Evolutionary conservation across 306 rosid genomes (phyloP), one percentile per base, ranked within the genome.

Genomic region (Rubus parviflorus): DNA sequence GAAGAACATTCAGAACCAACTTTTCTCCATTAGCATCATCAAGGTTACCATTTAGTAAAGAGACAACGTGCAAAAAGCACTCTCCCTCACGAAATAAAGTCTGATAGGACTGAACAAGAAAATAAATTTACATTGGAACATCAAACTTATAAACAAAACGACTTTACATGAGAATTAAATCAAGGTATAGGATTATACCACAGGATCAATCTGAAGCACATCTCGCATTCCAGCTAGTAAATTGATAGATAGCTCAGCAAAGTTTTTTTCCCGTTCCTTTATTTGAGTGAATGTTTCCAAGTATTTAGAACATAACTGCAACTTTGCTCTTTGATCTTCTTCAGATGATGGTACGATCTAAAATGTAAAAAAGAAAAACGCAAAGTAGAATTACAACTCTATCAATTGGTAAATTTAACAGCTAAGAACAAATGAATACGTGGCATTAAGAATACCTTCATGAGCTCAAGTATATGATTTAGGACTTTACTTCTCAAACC

Each of bases 31-130:
- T 81, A 41, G 72, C 86, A 72, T 86, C 87, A 30, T 90, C 90
- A 37, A 89, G 89, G 81, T 85, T 88, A 83, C 94, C 90, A 81
- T 95, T 95, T 80, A 95, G 91, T 74, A 95, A 88, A 15, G 99
- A 95, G 68, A 95, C 97, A 62, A 95, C 88, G 76, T 95, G 99
- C 92, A 95, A 82, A 88, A 95, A 95, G 87, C 99, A 95, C 79
- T 90, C 99, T 73, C 97, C 99, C 46, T 90, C 99, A 79, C 92
- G 94, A 85, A 95, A 95, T 80, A 95, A 82, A 81, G 89, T 85
- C 80, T 95, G 99, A 83, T 92, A 95, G 92, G 89, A 90, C 99
- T 95, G 96, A 69, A 73, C 38, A 68, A 38, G 67, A 47, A 80
- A 49, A 73, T 48, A 80, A 77, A 78, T 66, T 48, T 15, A 72